Evolutionary conservation across 2,329 filamentous ascomycete species (phyloP).

Genomic region (Clarireedia hainanense): DNA sequence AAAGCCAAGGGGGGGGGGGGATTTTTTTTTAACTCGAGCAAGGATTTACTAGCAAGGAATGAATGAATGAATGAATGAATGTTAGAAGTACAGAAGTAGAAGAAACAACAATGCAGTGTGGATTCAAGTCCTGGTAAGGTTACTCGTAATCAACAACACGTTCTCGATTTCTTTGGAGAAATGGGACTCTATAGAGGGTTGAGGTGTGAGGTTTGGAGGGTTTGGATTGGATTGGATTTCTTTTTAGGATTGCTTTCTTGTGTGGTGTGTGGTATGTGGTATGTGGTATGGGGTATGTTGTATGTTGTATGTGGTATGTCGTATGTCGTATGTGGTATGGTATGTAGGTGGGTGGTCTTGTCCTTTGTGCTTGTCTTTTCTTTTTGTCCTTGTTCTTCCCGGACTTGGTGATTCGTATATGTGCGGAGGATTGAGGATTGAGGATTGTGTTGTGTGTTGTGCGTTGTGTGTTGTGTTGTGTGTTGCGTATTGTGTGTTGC

Average conservation of each 20-base stretch:
- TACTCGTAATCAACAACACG: not conserved
- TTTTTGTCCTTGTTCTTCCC: not conserved
- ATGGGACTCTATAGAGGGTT: slow-evolving; percentile 7
- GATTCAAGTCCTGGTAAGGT: not conserved
- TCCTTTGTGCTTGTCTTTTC: slow-evolving; percentile 1
- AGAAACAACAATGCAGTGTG: slow-evolving; percentile 1
- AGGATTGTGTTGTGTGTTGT: too few species aligned
- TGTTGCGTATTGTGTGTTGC: too few species aligned
- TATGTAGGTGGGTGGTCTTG: not conserved
- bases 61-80: not conserved
- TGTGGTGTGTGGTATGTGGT: not conserved
- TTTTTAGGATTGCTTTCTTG: not conserved
- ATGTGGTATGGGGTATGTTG: too few species aligned
- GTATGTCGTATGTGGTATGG: too few species aligned
- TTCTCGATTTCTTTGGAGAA: slow-evolving; percentile 1
- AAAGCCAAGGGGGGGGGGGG: not conserved
- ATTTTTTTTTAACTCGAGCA: not conserved
- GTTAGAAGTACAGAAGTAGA: not conserved
- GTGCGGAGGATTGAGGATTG: too few species aligned
- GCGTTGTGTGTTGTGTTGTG: too few species aligned
- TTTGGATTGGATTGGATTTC: not conserved
- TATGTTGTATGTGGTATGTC: too few species aligned
- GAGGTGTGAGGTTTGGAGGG: not conserved
- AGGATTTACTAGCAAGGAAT: slow-evolving; percentile 9
- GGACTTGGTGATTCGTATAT: too few species aligned